Evolutionary conservation across 2,329 filamentous ascomycete genomes (phyloP), one percentile per base, ranked within the genome.

Genomic region (Penicillium sp.): DNA sequence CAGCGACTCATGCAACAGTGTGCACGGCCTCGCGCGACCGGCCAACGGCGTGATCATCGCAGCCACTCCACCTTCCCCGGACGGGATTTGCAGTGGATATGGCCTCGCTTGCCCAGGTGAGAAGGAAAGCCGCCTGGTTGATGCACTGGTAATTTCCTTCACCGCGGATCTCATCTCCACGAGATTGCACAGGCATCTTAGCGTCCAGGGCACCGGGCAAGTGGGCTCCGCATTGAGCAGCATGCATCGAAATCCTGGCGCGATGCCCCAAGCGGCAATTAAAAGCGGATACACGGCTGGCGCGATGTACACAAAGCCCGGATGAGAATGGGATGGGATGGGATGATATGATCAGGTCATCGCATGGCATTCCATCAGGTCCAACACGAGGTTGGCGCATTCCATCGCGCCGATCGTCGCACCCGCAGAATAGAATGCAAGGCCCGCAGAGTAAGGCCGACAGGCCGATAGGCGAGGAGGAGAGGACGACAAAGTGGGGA

Each of bases 51-150:
- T 42, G 48, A 51, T 54, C 48, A 37, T 42, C n/a, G 30, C 41
- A 26, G n/a, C 27, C 21, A 37, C 55, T 57, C 55, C 55, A 55
- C 55, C 42, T 52, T 55, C 55, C 55, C 55, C 55, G 49, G 55
- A 57, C 32, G 39, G 39, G 36, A 40, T 40, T 42, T 29, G n/a
- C 39, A 36, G 43, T 42, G 39, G 39, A 21, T 42, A 42, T 18
- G 17, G 20, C 24, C 17, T 42, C 24, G 8, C 24, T 46, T 34
- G 42, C 20, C 20, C 29, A 34, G 20, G 5, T 26, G 20, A 34
- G 42, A 20, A 46, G 20, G 24, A 42, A 42, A 27, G 39, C 39
- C 37, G 37, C 21, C 39, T 21, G 36, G 36, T 15, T 30, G 39
- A 6, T 29, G 24, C 39, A 29, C 4, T 15, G 7, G 34, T 12